phyloP scores from a whole-genome alignment of 306 rosid species.

The Begonia peltatifolia region DNA sequence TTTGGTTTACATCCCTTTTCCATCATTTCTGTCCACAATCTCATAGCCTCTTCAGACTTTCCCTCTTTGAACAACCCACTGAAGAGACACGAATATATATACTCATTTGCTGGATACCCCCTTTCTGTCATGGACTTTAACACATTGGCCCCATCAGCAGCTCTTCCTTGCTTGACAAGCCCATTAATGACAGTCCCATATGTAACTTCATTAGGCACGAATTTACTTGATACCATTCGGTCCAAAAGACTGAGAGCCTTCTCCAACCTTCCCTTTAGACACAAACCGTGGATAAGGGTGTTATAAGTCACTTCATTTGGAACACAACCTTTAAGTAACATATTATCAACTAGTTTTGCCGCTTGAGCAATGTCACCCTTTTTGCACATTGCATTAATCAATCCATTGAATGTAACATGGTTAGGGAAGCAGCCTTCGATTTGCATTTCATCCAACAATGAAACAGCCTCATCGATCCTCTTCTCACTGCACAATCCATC shows the following conservation, averaged over 20 bases:
- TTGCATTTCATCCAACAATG: constrained; percentile 88
- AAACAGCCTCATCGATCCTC: constrained; percentile 67
- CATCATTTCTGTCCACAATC: constrained; percentile 63
- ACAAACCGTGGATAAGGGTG: constrained; percentile 67
- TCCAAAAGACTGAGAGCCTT: constrained; percentile 65
- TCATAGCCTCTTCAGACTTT: constrained; percentile 46
- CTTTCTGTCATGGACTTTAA: constrained; percentile 62
- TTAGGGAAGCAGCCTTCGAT: constrained; percentile 60
- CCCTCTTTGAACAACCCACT: constrained; percentile 85
- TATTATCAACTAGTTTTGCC: constrained; percentile 71
- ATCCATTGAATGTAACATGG: constrained; percentile 53
- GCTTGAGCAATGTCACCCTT: constrained; percentile 74
- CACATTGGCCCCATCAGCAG: constrained; percentile 46
- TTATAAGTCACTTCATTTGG: constrained; percentile 84
- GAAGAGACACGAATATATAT: constrained; percentile 62
- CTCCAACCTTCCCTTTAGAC: constrained; percentile 76
- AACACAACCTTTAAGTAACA: constrained; percentile 80
- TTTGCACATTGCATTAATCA: constrained; percentile 73
- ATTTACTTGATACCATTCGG: constrained; percentile 51
- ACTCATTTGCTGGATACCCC: constrained; percentile 53
- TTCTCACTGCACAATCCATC: constrained; percentile 70
- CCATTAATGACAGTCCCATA: constrained; percentile 80
- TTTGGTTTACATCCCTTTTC: constrained; percentile 59
- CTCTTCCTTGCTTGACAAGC: constrained; percentile 66
- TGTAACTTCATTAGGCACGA: constrained; percentile 74